Evolutionary conservation across 2,329 filamentous ascomycete species (phyloP), one percentile per base, ranked within the genome.

Genomic region (Penicillium rolfsii): DNA sequence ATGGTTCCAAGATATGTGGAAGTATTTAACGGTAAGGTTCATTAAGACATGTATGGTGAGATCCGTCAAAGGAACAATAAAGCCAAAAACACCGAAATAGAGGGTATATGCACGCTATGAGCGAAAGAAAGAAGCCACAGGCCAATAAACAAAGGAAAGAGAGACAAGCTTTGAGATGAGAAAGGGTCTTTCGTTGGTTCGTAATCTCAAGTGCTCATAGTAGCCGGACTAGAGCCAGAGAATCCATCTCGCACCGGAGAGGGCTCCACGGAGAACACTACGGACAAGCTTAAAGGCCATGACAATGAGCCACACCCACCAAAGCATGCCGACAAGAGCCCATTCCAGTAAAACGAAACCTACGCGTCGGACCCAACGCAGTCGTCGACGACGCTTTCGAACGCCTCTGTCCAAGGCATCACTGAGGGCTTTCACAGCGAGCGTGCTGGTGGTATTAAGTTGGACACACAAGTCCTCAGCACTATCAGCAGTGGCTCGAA

Each of bases 241-340:
- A 73, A 97, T 77, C 94, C 94, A 98, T 72, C 84, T 83, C n/a
- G 90, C 81, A 9, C 85, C 83, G 11, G 81, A 78, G 53, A 87
- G 79, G 0, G 86, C 71, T 2, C 87, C 87, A 49, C 84, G 84
- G 48, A 89, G 84, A 1, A 89, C 68, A 11, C 88, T 87, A 61
- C 87, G 80, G 38, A 90, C 78, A 14, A 91, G 76, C 61, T 91
- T 85, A 55, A 90, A 81, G 26, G 94, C 81, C 74, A 93, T 90
- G 26, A 97, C 93, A 36, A 96, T 81, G 61, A 96, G 86, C 93
- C 94, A 98, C 16, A 96, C 88, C 77, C 90, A 92, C 93, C 95
- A 97, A 88, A 98, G 91, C 68, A 96, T 85, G 4, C 90, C 91
- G 41, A 98, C 87, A 19, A 98, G 83, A 53, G 87, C 80, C 92